Conservation (phyloP, 2,329 filamentous ascomycete species). For the Lizonia empirigonia region DNA sequence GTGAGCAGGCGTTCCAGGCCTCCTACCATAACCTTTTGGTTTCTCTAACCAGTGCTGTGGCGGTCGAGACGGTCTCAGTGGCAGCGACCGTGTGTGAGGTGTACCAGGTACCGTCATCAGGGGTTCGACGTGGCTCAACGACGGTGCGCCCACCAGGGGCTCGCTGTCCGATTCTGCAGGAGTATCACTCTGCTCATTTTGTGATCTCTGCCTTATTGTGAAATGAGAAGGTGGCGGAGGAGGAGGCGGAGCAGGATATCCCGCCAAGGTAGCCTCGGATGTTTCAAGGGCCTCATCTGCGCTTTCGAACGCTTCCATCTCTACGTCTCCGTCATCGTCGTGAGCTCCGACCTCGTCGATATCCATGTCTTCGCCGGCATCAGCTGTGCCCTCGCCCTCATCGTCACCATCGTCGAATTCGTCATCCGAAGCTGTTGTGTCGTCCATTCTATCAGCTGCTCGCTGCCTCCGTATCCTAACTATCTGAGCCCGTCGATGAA, state of each 20-base stretch:
- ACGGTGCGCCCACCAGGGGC: constrained; percentile 63
- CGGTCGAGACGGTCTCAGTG: constrained; percentile 63
- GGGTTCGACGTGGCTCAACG: constrained; percentile 67
- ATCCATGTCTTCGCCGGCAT: constrained; percentile 55
- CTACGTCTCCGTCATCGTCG: constrained; percentile 56
- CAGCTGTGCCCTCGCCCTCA: constrained; percentile 52
- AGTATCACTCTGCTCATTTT: constrained; percentile 65
- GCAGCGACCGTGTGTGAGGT: constrained; percentile 57
- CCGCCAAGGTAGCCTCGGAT: constrained; percentile 77
- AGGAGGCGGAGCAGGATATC: constrained; percentile 70
- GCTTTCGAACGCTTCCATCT: constrained; percentile 54
- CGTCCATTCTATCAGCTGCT: constrained; percentile 51
- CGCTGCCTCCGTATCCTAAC: constrained; percentile 33
- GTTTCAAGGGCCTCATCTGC: constrained; percentile 72
- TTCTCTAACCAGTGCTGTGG: constrained; percentile 87
- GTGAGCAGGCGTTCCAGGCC: constrained; percentile 68
- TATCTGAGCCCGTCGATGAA: constrained; percentile 36
- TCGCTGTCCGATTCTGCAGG: constrained; percentile 75
- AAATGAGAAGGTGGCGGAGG: constrained; percentile 32
- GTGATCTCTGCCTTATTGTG: constrained; percentile 3
- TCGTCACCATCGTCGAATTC: constrained; percentile 57
- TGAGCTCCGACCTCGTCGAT: constrained; percentile 52
- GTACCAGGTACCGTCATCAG: constrained; percentile 82
- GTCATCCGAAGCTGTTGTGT: constrained; percentile 51
- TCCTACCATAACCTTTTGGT: constrained; percentile 70